Evolutionary conservation across 2,329 filamentous ascomycete species (phyloP).

Genomic region (Aspergillus eucalypticola): DNA sequence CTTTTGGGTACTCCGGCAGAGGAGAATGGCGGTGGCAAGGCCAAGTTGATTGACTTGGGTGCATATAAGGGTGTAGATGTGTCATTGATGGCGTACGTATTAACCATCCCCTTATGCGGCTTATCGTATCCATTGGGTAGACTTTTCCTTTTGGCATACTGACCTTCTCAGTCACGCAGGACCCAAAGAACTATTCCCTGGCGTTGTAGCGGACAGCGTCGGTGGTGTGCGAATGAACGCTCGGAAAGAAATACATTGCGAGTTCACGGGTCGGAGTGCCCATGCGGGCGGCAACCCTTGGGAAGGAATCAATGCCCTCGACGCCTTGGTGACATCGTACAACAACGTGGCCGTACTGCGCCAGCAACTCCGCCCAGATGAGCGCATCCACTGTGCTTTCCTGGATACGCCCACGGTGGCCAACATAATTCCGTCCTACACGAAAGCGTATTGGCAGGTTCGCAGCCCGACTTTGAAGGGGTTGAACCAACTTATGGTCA

Average conservation of each 20-base stretch:
- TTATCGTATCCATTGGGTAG: no score
- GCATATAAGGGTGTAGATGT: slow-evolving; percentile 44
- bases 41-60: slow-evolving; percentile 46
- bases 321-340: slow-evolving; percentile 54
- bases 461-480: slow-evolving; percentile 48
- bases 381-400: slow-evolving; percentile 58
- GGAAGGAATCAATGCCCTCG: slow-evolving; percentile 61
- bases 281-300: slow-evolving; percentile 61
- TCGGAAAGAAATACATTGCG: slow-evolving; percentile 38
- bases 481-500: slow-evolving; percentile 33
- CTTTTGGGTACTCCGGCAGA: slow-evolving; percentile 44
- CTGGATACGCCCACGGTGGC: slow-evolving; percentile 55
- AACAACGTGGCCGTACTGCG: slow-evolving; percentile 53
- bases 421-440: slow-evolving; percentile 59
- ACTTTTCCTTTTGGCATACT: neutral
- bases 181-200: slow-evolving; percentile 28
- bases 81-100: slow-evolving; percentile 47
- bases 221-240: slow-evolving; percentile 36
- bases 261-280: slow-evolving; percentile 54
- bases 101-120: no score
- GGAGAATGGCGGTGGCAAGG: slow-evolving; percentile 43
- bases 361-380: slow-evolving; percentile 57
- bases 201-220: slow-evolving; percentile 24
- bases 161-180: slow-evolving; percentile 25
- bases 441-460: slow-evolving; percentile 49